Evolutionary conservation across 2,329 filamentous ascomycete species (phyloP).

Genomic region (Sphaerulina populicola): DNA sequence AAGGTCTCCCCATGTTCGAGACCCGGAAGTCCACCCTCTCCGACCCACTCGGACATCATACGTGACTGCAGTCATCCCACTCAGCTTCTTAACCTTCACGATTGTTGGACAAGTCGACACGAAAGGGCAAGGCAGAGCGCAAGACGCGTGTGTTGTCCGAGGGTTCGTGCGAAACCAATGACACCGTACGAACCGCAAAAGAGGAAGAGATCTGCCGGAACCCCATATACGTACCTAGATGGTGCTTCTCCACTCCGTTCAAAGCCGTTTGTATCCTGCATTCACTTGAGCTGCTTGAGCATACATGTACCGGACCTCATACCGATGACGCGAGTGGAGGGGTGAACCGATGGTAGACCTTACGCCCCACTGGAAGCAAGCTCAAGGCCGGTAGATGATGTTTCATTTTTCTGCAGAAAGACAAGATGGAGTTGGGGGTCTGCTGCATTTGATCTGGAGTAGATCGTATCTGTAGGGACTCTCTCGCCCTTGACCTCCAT

Average conservation of each 20-base stretch:
- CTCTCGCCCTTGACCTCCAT: neutral
- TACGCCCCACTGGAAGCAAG: neutral
- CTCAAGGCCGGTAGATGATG: neutral
- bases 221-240: neutral
- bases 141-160: neutral
- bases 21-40: too few relatives aligned
- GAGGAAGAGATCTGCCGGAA: neutral
- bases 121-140: neutral
- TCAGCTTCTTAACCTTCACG: neutral
- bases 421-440: neutral
- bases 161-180: conserved; percentile 2
- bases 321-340: neutral
- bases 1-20: too few relatives aligned
- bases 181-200: neutral
- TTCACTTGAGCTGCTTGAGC: neutral
- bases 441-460: neutral
- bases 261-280: neutral
- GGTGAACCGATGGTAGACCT: neutral
- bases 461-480: neutral
- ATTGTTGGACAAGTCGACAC: neutral
- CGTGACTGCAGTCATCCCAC: neutral
- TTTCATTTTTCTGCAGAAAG: neutral
- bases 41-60: neutral
- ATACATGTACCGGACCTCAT: neutral
- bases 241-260: neutral